These are phyloP conservation scores for Dacryopinax spathularia DNA, from an alignment of 768 basidiomycete genomes.

Conservation along the genomic window DNA sequence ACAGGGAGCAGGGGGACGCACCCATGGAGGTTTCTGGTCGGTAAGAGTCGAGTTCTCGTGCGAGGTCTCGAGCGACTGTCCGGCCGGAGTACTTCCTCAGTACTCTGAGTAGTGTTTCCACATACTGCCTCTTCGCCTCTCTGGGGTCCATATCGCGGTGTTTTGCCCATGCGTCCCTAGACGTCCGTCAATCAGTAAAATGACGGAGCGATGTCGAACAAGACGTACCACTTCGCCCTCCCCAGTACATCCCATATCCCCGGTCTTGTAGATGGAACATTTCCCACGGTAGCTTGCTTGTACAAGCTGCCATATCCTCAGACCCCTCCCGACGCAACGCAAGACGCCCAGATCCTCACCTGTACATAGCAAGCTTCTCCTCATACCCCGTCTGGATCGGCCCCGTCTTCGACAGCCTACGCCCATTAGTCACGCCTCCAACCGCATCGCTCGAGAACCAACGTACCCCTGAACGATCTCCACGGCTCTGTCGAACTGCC, in stretches of 20 bases:
- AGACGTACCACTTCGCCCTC: constrained; percentile 76
- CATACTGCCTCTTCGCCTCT: constrained; percentile 82
- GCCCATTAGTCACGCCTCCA: too few species aligned
- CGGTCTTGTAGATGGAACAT: constrained; percentile 64
- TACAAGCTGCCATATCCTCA: constrained; percentile 43
- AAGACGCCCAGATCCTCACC: constrained; percentile 30
- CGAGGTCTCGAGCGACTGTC: constrained; percentile 57
- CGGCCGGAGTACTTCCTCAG: constrained; percentile 72
- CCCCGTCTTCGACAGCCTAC: constrained; percentile 72
- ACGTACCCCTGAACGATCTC: constrained; percentile 65
- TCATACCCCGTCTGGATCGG: constrained; percentile 94
- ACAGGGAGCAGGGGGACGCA: neutral
- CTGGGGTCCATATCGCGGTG: constrained; percentile 64
- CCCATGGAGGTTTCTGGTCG: constrained; percentile 43
- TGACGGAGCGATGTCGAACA: neutral
- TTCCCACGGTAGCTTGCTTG: constrained; percentile 90
- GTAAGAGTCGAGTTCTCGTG: constrained; percentile 64
- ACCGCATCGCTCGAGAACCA: neutral
- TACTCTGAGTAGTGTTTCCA: constrained; percentile 74
- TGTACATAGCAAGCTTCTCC: constrained; percentile 88
- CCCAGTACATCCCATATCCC: constrained; percentile 85
- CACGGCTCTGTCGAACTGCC: constrained; percentile 84
- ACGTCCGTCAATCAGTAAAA: neutral
- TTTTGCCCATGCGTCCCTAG: constrained; percentile 91
- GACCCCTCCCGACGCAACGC: neutral